phyloP scores from a whole-genome alignment of 768 basidiomycete species.

The Boletus subparvulus region DNA sequence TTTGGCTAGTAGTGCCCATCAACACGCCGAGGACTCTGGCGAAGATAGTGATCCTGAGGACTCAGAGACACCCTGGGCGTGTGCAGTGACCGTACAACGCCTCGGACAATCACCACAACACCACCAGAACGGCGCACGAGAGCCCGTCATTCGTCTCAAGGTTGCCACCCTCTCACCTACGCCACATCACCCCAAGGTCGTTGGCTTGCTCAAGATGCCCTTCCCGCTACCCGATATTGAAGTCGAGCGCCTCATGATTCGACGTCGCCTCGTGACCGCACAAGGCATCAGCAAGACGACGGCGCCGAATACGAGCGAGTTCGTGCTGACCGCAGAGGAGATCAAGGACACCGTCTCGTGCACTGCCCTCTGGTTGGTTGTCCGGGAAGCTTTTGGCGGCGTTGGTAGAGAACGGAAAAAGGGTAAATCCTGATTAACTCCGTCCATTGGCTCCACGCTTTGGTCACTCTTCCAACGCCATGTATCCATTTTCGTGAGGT shows the following conservation, averaged over 20 bases:
- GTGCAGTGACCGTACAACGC: constrained; percentile 68
- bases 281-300: constrained; percentile 29
- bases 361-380: constrained; percentile 88
- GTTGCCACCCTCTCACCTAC: constrained; percentile 87
- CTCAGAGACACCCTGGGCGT: constrained; percentile 95
- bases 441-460: background rate
- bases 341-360: constrained; percentile 90
- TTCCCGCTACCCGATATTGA: constrained; percentile 85
- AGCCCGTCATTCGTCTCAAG: constrained; percentile 45
- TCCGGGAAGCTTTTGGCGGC: constrained; percentile 90
- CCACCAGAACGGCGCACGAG: constrained; percentile 7
- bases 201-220: constrained; percentile 87
- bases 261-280: constrained; percentile 45
- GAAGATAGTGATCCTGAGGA: constrained; percentile 95
- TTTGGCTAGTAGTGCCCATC: constrained; percentile 17
- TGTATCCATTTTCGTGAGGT: constrained; percentile 19
- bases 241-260: constrained; percentile 56
- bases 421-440: constrained; percentile 55
- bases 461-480: constrained; percentile 1
- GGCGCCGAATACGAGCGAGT: constrained; percentile 21
- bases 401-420: constrained; percentile 77
- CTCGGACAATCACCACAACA: constrained; percentile 22
- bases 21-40: constrained; percentile 47
- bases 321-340: constrained; percentile 82
- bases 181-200: constrained; percentile 94